Conservation (phyloP, 352 stramenopile species). For the Saprolegnia parasitica region DNA sequence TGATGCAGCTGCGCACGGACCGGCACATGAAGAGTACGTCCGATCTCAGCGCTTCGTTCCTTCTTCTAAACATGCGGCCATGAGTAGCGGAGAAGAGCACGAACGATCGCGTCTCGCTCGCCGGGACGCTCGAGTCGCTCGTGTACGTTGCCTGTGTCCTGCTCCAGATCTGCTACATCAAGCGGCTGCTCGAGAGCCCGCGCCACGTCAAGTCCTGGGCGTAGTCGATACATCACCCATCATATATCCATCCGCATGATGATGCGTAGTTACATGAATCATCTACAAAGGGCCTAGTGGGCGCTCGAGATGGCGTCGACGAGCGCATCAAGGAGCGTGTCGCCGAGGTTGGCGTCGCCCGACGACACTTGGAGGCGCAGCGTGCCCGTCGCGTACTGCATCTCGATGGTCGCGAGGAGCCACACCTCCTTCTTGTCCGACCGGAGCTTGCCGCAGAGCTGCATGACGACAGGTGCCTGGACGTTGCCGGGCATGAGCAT, state of each 20-base stretch:
- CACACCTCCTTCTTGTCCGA: slow-evolving; percentile 28
- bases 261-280: background rate
- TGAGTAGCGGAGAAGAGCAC: slow-evolving; percentile 72
- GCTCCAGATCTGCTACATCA: slow-evolving; percentile 76
- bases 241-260: background rate
- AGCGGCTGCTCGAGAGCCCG: slow-evolving; percentile 55
- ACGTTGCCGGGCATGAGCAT: slow-evolving; percentile 12
- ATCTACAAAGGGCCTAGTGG: background rate
- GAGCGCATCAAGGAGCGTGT: slow-evolving; percentile 16
- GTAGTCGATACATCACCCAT: slow-evolving; percentile 30
- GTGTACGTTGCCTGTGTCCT: slow-evolving; percentile 69
- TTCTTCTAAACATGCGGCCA: slow-evolving; percentile 16
- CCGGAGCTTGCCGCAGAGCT: slow-evolving; percentile 24
- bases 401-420: slow-evolving; percentile 25
- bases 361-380: slow-evolving; percentile 20
- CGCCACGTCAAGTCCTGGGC: slow-evolving; percentile 50
- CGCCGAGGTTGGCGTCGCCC: background rate
- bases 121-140: slow-evolving; percentile 60
- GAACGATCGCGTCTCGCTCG: slow-evolving; percentile 71
- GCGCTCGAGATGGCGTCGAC: slow-evolving; percentile 4
- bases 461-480: slow-evolving; percentile 9
- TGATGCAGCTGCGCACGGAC: slow-evolving; percentile 71
- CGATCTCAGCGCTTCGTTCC: background rate
- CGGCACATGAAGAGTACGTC: slow-evolving; percentile 62
- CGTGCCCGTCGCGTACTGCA: slow-evolving; percentile 23